Conservation (phyloP, 805 yeast species). For the Danielia reshetovae region DNA sequence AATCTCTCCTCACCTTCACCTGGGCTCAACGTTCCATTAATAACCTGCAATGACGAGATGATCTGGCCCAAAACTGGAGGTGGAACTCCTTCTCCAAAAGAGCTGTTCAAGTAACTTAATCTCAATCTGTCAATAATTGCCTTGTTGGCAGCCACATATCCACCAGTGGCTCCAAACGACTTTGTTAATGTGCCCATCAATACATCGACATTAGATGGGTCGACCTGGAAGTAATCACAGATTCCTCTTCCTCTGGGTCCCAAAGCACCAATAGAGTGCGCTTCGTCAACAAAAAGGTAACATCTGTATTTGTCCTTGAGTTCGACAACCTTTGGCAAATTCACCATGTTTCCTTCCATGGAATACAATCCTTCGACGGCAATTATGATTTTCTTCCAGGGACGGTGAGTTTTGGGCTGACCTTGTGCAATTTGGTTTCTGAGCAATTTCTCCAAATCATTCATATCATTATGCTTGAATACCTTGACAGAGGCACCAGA, state of each 20-base stretch:
- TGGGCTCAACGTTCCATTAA: slow-evolving; percentile 78
- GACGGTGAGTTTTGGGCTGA: slow-evolving; percentile 92
- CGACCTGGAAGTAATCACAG: slow-evolving; percentile 85
- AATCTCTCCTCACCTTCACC: slow-evolving; percentile 92
- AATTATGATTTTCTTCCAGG: slow-evolving; percentile 84
- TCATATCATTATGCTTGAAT: slow-evolving; percentile 89
- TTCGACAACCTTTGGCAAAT: slow-evolving; percentile 70
- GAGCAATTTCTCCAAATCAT: slow-evolving; percentile 65
- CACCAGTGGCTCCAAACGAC: slow-evolving; percentile 98
- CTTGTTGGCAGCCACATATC: slow-evolving; percentile 81
- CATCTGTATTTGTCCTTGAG: slow-evolving; percentile 82
- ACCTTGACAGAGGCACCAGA: slow-evolving; percentile 92
- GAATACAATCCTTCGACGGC: slow-evolving; percentile 92
- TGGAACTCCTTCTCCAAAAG: slow-evolving; percentile 82
- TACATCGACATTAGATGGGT: slow-evolving; percentile 74
- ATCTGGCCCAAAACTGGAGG: slow-evolving; percentile 92
- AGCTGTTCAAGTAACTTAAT: slow-evolving; percentile 65
- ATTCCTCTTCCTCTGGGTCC: slow-evolving; percentile 94
- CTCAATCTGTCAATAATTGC: slow-evolving; percentile 70
- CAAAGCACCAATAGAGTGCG: slow-evolving; percentile 98
- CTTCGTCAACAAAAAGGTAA: slow-evolving; percentile 91
- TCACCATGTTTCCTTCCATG: slow-evolving; percentile 88
- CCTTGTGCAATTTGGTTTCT: slow-evolving; percentile 89
- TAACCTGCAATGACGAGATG: slow-evolving; percentile 69
- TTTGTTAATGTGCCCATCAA: slow-evolving; percentile 98